Conservation (phyloP, 148 eudicot genomes). For the Spergularia bocconei region DNA sequence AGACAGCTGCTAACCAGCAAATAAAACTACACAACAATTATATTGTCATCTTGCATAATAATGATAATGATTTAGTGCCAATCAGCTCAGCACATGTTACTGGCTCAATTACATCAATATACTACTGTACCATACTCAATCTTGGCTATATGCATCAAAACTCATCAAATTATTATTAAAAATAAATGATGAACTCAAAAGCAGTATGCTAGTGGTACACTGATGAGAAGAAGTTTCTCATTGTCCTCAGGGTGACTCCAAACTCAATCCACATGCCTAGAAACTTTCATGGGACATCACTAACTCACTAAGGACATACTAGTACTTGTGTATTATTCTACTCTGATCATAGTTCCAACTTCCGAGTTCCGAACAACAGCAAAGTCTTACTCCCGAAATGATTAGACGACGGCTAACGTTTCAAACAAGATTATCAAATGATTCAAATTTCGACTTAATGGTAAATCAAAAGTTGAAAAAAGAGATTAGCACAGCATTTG, state of each 20-base stretch:
- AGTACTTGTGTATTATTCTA: too few relatives aligned
- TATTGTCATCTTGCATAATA: neutral
- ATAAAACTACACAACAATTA: neutral
- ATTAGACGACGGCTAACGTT: too few relatives aligned
- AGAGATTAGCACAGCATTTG: neutral
- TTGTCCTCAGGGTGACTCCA: conserved; percentile 1
- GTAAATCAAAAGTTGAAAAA: neutral
- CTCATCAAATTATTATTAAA: neutral
- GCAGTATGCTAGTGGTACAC: neutral
- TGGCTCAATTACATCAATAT: conserved; percentile 13
- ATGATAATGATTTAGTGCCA: neutral
- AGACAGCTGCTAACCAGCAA: conserved; percentile 13
- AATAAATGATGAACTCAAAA: neutral
- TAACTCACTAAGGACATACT: too few relatives aligned
- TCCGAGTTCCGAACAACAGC: neutral
- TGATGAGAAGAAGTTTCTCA: conserved; percentile 10
- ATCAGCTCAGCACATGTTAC: conserved; percentile 29
- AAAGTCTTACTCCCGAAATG: neutral
- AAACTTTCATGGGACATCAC: neutral
- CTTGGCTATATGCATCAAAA: conserved; percentile 17
- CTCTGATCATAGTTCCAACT: too few relatives aligned
- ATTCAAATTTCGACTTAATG: neutral
- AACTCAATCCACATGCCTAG: conserved; percentile 4
- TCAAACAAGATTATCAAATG: too few relatives aligned
- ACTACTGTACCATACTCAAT: conserved; percentile 6